Evolutionary conservation across 2,329 filamentous ascomycete species (phyloP).

Genomic region (Alternaria sp.): DNA sequence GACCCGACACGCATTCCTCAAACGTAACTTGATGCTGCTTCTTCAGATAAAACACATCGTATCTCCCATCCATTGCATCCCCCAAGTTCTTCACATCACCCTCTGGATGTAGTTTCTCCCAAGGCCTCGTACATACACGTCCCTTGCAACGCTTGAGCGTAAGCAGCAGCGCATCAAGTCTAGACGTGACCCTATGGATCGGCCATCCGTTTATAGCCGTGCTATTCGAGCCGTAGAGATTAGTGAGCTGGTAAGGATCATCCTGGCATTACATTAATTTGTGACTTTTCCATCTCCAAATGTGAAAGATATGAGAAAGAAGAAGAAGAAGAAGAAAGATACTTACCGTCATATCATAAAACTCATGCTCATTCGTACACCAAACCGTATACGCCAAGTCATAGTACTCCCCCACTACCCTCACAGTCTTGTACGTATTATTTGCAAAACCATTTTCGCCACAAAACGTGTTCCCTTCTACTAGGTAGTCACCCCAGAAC

Average conservation of each 20-base stretch:
- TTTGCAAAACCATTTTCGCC: constrained; percentile 33
- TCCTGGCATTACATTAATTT: constrained; percentile 25
- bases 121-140: constrained; percentile 63
- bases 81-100: constrained; percentile 61
- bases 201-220: constrained; percentile 18
- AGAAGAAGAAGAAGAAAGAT: neutral
- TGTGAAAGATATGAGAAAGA: too few relatives aligned
- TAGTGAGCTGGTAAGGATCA: constrained; percentile 43
- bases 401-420: constrained; percentile 64
- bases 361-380: constrained; percentile 73
- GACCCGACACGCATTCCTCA: constrained; percentile 64
- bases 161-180: constrained; percentile 65
- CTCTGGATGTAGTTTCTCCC: constrained; percentile 65
- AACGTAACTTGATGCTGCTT: constrained; percentile 63
- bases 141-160: constrained; percentile 69
- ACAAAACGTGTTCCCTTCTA: constrained; percentile 27
- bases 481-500: constrained; percentile 52
- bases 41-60: constrained; percentile 63
- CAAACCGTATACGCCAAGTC: constrained; percentile 73
- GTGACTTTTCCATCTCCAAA: too few relatives aligned
- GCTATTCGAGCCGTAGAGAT: constrained; percentile 43
- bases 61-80: constrained; percentile 60
- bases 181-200: constrained; percentile 18
- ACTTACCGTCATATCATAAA: constrained; percentile 68
- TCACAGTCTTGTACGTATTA: constrained; percentile 70